Base-by-base conservation (phyloP, 768 basidiomycete species). In the Grammothele lineata region DNA sequence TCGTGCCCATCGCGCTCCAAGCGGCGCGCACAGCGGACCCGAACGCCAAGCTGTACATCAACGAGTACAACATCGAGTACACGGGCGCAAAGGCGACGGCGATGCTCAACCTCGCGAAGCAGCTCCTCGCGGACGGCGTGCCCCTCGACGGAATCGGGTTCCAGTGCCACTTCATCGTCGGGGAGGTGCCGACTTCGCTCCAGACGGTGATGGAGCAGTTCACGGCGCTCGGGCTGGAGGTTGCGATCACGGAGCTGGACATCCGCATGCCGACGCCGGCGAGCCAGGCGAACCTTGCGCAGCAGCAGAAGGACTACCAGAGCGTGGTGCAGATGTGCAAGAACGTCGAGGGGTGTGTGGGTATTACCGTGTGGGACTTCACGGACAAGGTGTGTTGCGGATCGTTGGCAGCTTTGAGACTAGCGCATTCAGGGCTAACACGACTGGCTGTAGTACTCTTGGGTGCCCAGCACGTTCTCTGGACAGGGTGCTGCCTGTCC, bases 221-320 rank as follows among this genome's bases (percentile, higher is more conserved):
- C 58, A 72, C 76, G 11, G 73, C 73, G 10, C 74, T 83, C 22
- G 81, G 84, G 4, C 66, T 85, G 35, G 83, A 85, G 54, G 77
- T 84, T 21, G 82, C 81, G 9, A 75, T 84, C 54, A 85, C 83
- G 3, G 83, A 84, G 58, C 72, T 85, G 39, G 83, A 85, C 57
- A 79, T 79, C 55, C 71, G 82, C 40, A 80, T 82, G 70, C 70
- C 69, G 7, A 65, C 77, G 10, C 81, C 81, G 12, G 70, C 66
- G 11, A 79, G 78, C 3, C 53, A 61, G 7, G 73, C 72, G 1
- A 64, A 74, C 26, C 67, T 78, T 25, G 67, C 63, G 24, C 78
- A 82, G 57, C 81, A 85, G 57, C 66, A 74, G 58, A 67, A 64
- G 50, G 81, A 85, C 58, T 85, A 82, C 54, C 63, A 73, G 61